Evolutionary conservation across 805 yeast species (phyloP).

Genomic region (Schizosaccharomyces octosporus): DNA sequence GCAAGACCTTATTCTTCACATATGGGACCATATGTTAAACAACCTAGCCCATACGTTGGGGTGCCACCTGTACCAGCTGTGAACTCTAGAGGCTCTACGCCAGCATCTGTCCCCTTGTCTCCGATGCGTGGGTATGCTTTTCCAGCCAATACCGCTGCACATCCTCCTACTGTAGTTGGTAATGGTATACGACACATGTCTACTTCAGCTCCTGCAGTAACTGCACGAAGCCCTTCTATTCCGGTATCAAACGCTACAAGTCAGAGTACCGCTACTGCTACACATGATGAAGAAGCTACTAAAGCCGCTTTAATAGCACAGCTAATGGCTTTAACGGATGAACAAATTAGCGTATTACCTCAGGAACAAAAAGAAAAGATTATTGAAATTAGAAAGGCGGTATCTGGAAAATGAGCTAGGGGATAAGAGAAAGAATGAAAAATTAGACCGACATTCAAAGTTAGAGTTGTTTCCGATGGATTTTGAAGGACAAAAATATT

Average conservation of each 20-base stretch:
- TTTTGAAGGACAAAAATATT: neutral
- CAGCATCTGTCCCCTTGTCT: too few species aligned
- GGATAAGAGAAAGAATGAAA: neutral
- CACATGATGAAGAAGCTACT: conserved; percentile 8
- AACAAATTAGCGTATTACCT: conserved; percentile 17
- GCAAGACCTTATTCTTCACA: too few species aligned
- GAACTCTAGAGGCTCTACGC: neutral
- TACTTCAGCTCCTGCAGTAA: neutral
- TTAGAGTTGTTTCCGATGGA: too few species aligned
- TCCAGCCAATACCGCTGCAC: too few species aligned
- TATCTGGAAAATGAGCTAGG: neutral
- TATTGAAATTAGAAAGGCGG: neutral
- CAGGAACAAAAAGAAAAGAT: neutral
- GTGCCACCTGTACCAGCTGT: conserved; percentile 4
- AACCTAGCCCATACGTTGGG: too few species aligned
- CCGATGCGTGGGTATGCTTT: too few species aligned
- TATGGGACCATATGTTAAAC: too few species aligned
- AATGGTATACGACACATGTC: neutral
- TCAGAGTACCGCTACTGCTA: conserved; percentile 2
- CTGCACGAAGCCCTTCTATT: neutral
- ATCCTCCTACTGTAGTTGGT: neutral
- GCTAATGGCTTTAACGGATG: conserved; percentile 28
- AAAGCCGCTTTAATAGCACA: conserved; percentile 26
- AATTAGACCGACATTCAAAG: too few species aligned
- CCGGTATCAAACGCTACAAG: too few species aligned